phyloP scores from a whole-genome alignment of 257 asterid species.

The Fraxinus excelsior region DNA sequence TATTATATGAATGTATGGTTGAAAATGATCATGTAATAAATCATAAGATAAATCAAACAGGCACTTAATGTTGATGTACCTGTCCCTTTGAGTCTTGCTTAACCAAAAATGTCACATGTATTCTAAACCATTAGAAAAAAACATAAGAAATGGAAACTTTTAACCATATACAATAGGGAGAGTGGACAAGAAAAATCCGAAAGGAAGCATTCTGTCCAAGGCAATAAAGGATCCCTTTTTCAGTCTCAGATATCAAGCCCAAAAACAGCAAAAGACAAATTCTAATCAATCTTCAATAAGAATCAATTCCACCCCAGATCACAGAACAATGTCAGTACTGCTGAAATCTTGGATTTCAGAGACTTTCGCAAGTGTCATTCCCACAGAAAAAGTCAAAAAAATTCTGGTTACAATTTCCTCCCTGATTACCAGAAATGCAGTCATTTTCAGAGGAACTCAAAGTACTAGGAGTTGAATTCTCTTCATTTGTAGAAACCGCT shows the following conservation, averaged over 20 bases:
- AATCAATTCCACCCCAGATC: background rate
- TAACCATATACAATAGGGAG: background rate
- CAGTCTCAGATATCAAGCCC: constrained; percentile 30
- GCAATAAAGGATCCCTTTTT: constrained; percentile 31
- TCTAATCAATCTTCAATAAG: constrained; percentile 19
- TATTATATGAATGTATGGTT: too few relatives aligned
- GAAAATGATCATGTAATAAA: too few relatives aligned
- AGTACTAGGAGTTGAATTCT: constrained; percentile 10
- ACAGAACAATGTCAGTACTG: constrained; percentile 27
- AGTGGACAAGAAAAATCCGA: background rate
- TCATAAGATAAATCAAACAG: too few relatives aligned
- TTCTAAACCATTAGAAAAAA: background rate
- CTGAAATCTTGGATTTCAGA: constrained; percentile 37
- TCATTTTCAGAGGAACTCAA: constrained; percentile 24
- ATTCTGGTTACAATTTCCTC: constrained; percentile 26
- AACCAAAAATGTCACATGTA: background rate
- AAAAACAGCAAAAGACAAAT: constrained; percentile 24
- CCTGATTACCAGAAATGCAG: constrained; percentile 12
- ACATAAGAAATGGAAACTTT: background rate
- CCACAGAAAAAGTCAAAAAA: constrained; percentile 61
- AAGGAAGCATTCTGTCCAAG: constrained; percentile 25
- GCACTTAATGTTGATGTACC: too few relatives aligned
- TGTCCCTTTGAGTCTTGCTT: background rate
- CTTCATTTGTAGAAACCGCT: background rate
- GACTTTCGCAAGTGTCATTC: constrained; percentile 34